Base-by-base conservation (phyloP, 208 protist genomes). In the Giardia muris region DNA sequence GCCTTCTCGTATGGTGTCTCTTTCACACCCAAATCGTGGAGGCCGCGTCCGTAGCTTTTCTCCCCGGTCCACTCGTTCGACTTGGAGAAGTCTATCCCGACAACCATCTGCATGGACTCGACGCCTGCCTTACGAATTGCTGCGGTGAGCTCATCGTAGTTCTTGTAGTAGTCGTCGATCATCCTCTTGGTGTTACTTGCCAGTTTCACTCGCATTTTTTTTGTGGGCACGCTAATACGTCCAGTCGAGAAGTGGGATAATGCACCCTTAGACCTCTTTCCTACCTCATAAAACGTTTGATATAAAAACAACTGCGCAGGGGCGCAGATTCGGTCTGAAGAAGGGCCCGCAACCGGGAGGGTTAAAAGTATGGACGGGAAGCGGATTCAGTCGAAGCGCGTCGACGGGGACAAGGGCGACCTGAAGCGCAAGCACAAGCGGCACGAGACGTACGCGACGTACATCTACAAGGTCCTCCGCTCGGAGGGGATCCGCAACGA, bases 381-480 rank as follows among this genome's bases (percentile, higher is more conserved):
- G 57, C 57, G 57, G 19, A 10, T 76, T 10, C 10, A 39, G 57
- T 39, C 10, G 57, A 76, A 76, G 57, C 10, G 19, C 19, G 57
- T 39, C 19, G 57, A 10, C 57, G 57, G 57, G 57, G 57, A 76
- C 57, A 76, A 76, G 57, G 57, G 57, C 57, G 57, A 76, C 57
- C 19, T 30, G 57, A 76, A 76, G 57, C 86, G 86, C 42, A 89
- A 89, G 86, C 4, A 46, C 22, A 89, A 89, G 86, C 4, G 86
- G 3, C 22, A 46, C 4, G 86, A 89, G 86, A 89, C 86, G 22
- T 89, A 89, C 42, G 86, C 22, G 4, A 89, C 86, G 22, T 89
- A 92, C 48, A 92, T 94, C 93, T 93, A 92, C 93, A 94, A 94
- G 93, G 93, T 94, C 76, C 92, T 94, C 92, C 92, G 93, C 22